Evolutionary conservation across 306 rosid species (phyloP).

Genomic region (Cucumis melo): DNA sequence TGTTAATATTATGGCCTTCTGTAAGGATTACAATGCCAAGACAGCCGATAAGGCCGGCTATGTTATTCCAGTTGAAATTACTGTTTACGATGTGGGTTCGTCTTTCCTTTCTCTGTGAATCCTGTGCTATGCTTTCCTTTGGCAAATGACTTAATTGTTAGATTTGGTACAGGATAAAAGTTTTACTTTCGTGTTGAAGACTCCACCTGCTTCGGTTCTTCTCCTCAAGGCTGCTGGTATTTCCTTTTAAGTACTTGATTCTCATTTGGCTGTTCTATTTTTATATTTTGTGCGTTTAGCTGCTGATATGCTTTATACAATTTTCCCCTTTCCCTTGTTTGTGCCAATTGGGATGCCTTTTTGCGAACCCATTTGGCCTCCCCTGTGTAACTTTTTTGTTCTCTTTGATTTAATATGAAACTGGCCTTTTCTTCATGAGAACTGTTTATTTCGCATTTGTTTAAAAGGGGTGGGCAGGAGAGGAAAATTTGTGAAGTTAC

Average conservation of each 20-base stretch:
- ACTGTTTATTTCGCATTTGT: neutral
- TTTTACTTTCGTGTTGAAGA: slow-evolving; percentile 84
- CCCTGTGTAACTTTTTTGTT: neutral
- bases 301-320: neutral
- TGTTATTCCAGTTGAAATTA: slow-evolving; percentile 91
- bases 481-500: neutral
- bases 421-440: neutral
- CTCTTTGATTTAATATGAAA: neutral
- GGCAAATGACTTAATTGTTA: neutral
- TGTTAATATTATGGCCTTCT: slow-evolving; percentile 94
- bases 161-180: slow-evolving; percentile 56
- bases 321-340: neutral
- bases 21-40: slow-evolving; percentile 92
- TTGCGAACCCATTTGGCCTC: neutral
- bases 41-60: slow-evolving; percentile 95
- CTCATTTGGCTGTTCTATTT: neutral
- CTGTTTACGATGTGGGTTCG: slow-evolving; percentile 73
- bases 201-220: slow-evolving; percentile 95
- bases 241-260: slow-evolving; percentile 15
- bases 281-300: neutral
- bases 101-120: neutral
- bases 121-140: neutral
- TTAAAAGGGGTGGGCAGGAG: neutral
- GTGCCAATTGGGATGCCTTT: neutral
- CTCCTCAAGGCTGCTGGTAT: slow-evolving; percentile 97